A percentile compares a stretch with the other conserved stretches of the same genome.
Evolutionary conservation across 495 filamentous ascomycete genomes (phyloP).

Genomic region (Penicillium herquei): DNA sequence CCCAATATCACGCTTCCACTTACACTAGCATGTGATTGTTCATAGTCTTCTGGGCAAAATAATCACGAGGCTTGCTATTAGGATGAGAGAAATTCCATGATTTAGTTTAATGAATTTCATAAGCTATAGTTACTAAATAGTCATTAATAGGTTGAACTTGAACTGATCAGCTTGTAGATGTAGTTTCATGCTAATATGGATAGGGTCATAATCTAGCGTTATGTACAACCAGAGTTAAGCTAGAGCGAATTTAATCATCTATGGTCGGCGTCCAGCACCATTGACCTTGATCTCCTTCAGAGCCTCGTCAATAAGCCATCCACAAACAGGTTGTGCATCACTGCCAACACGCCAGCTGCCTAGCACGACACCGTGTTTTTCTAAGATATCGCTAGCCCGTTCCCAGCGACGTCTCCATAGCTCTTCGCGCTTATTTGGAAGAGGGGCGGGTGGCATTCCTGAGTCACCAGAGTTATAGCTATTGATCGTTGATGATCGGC

Average conservation of each 20-base stretch:
- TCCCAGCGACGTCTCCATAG: slow-evolving; percentile 80
- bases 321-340: slow-evolving; percentile 66
- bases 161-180: neutral
- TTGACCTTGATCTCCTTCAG: slow-evolving; percentile 25
- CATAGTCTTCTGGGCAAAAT: too few relatives aligned
- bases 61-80: too few relatives aligned
- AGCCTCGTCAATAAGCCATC: slow-evolving; percentile 50
- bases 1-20: too few relatives aligned
- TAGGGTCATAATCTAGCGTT: neutral
- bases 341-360: slow-evolving; percentile 80
- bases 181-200: neutral
- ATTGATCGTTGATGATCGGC: slow-evolving; percentile 12
- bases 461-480: slow-evolving; percentile 16
- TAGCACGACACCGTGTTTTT: slow-evolving; percentile 66
- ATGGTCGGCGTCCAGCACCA: neutral
- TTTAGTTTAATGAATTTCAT: too few relatives aligned
- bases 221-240: neutral
- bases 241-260: neutral
- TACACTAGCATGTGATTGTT: too few relatives aligned
- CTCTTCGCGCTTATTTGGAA: slow-evolving; percentile 73
- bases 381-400: slow-evolving; percentile 68
- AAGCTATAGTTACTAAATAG: too few relatives aligned
- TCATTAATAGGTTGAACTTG: too few relatives aligned
- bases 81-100: too few relatives aligned
- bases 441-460: slow-evolving; percentile 23